Base-by-base conservation (phyloP, 129 eudicot genomes). In the Escallonia herrerae region DNA sequence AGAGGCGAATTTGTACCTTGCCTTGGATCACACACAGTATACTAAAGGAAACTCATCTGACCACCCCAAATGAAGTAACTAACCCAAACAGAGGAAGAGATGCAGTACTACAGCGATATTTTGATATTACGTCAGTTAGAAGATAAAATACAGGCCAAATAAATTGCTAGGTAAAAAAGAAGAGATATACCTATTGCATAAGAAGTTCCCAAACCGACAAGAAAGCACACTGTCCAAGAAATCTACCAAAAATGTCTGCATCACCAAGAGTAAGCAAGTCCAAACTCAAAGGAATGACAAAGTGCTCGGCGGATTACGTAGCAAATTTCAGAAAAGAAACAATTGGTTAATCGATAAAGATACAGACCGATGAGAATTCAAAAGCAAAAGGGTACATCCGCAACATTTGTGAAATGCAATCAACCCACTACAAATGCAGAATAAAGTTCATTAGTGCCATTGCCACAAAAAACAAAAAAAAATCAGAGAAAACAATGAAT, bases 381-480 rank as follows among this genome's bases (percentile, higher is more conserved):
- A 94, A 94, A 14, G 99, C 99, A 60, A 76, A 78, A 50, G 99
- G 99, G 79, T 94, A 94, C 90, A 94, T 82, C 53, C 99, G 86
- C 76, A 89, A 66, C 74, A 94, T 58, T 54, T 94, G 99, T 7
- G 99, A 78, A 65, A 94, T 88, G 76, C 99, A 89, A 80, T 94
- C 97, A 61, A 94, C 82, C 97, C 95, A 94, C 99, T 94, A 94
- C 76, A 63, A 64, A 54, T 47, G 48, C 51, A 69, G 68, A 2
- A 65, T 48, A 60, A 43, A 51, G 5, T 55, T 11, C 15, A 65
- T 53, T 54, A 46, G 57, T 43, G 59, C 11, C 33, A 39, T 55
- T 37, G 54, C 33, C 37, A 46, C 2, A 40, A 40, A 45, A 56
- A n/a, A n/a, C n/a, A n/a, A n/a, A 7, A 7, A 48, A 40, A 44